These are phyloP conservation scores for Cercospora citrullina DNA, from an alignment of 2,329 filamentous ascomycete species.

Conservation along the genomic window DNA sequence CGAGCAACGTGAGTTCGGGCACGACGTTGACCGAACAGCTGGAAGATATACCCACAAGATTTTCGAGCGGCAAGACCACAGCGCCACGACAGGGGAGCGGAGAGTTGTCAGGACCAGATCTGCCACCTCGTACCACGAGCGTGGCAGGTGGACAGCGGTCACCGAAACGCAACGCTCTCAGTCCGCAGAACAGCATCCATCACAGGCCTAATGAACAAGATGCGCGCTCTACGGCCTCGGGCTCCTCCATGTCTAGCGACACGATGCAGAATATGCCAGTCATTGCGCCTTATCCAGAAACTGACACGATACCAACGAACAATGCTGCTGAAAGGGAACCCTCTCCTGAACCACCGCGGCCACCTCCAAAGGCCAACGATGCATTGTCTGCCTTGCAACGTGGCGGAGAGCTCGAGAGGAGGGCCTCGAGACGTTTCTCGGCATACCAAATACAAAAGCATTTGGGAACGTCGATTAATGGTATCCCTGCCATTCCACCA, in stretches of 20 bases:
- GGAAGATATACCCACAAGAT: slow-evolving; percentile 43
- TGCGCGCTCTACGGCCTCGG: slow-evolving; percentile 50
- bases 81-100: slow-evolving; percentile 44
- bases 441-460: slow-evolving; percentile 97
- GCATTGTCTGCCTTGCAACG: slow-evolving; percentile 87
- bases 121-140: slow-evolving; percentile 52
- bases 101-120: slow-evolving; percentile 45
- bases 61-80: slow-evolving; percentile 45
- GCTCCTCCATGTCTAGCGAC: slow-evolving; percentile 68
- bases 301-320: slow-evolving; percentile 51
- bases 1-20: slow-evolving; percentile 49
- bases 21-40: slow-evolving; percentile 49
- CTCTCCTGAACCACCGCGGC: slow-evolving; percentile 60
- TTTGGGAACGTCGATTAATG: slow-evolving; percentile 75
- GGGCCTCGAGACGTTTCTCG: slow-evolving; percentile 90
- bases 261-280: slow-evolving; percentile 76
- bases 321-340: slow-evolving; percentile 36
- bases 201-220: slow-evolving; percentile 24
- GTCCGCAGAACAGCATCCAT: slow-evolving; percentile 39
- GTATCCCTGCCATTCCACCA: slow-evolving; percentile 80
- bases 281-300: slow-evolving; percentile 70
- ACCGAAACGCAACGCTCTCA: slow-evolving; percentile 46
- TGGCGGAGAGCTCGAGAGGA: slow-evolving; percentile 86
- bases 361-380: slow-evolving; percentile 80
- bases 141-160: slow-evolving; percentile 42